Evolutionary conservation across 495 filamentous ascomycete species (phyloP), one percentile per base, ranked within the genome.

Genomic region (Tuber indicum): DNA sequence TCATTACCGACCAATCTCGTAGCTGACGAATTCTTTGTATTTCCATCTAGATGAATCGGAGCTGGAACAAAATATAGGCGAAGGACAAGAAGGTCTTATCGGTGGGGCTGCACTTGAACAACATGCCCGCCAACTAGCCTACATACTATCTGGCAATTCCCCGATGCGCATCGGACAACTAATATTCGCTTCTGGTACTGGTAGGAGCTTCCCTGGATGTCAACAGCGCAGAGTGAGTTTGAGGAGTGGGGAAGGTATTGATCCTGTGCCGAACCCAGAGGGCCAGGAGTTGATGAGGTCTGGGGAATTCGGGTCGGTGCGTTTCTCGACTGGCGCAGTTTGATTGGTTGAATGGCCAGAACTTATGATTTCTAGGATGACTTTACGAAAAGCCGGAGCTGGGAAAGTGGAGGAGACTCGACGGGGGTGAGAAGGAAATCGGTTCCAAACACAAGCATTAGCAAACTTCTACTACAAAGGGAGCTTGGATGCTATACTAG

Each of bases 381-480:
- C 58, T 66, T 66, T 66, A 19, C 58, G 32, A 66, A 36, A 32
- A 26, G 14, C 58, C 58, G 26, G 26, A 32, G 10, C 58, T 17
- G 58, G 58, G 14, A 17, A 26, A 19, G 58, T 12, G 17, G 36
- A 66, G 58, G 58, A 36, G 58, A 36, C 26, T 66, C 58, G 32
- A 17, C 26, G 7, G 26, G 32, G 32, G 58, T 17, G 14, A 36
- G 14, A 19, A 66, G 6, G 12, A 32, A 66, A 17, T 36, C 58
- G 8, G 8, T 66, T 66, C 58, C 58, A 36, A 66, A 12, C 6
- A 36, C 58, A 66, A 66, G 32, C 58, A 83, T 97, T 19, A 88
- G 91, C 21, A 87, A 87, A 46, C 88, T 90, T 42, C 84, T 97
- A 21, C 88, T 98, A 74, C 91, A 92, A 83, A 89, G 96, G 71